phyloP scores from a whole-genome alignment of 2,329 filamentous ascomycete genomes.

The Didymella pinodella region DNA sequence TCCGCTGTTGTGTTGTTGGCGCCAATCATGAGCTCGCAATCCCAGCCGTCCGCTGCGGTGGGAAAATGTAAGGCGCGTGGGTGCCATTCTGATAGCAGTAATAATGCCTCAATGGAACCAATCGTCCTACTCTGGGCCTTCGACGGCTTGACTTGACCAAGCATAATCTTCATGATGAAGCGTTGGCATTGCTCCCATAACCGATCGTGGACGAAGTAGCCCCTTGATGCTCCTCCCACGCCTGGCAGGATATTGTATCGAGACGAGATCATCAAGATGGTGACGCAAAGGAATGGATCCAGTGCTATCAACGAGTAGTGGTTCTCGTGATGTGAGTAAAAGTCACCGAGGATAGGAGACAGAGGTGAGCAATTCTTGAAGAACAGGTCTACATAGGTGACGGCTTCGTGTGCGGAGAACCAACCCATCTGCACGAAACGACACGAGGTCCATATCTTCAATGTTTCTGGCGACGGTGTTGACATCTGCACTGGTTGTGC shows the following conservation, averaged over 20 bases:
- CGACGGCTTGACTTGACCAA: conserved; percentile 62
- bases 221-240: conserved; percentile 55
- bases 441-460: conserved; percentile 59
- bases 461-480: conserved; percentile 49
- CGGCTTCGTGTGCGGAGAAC: conserved; percentile 63
- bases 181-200: conserved; percentile 64
- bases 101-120: conserved; percentile 62
- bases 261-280: conserved; percentile 64
- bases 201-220: conserved; percentile 62
- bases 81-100: conserved; percentile 66
- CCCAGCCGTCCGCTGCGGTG: conserved; percentile 63
- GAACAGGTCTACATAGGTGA: conserved; percentile 62
- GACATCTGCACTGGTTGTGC: conserved; percentile 51
- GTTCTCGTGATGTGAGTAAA: conserved; percentile 59
- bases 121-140: conserved; percentile 60
- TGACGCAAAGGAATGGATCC: conserved; percentile 62
- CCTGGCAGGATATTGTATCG: conserved; percentile 56
- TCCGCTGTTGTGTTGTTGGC: conserved; percentile 51
- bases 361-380: conserved; percentile 61
- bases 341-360: conserved; percentile 60
- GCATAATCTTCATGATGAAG: conserved; percentile 61
- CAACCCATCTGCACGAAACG: conserved; percentile 65
- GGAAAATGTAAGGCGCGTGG: conserved; percentile 63
- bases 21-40: conserved; percentile 60
- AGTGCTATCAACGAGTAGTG: conserved; percentile 59